phyloP scores from a whole-genome alignment of 495 filamentous ascomycete genomes.

The Cercophora scortea region DNA sequence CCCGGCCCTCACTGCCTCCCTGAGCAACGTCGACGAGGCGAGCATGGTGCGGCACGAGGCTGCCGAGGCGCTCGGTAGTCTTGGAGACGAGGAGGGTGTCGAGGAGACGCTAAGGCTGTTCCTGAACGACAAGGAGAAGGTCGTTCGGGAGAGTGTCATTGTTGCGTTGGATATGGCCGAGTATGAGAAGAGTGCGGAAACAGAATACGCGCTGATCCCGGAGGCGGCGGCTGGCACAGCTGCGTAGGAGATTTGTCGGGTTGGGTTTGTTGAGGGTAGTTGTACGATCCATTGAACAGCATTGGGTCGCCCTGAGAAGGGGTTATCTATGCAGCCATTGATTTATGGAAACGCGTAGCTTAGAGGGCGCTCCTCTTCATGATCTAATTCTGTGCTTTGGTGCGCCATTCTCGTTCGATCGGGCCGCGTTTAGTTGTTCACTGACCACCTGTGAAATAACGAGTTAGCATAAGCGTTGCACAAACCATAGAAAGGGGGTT shows the following conservation, averaged over 20 bases:
- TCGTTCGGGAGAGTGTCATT: constrained; percentile 89
- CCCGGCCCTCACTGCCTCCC: constrained; percentile 68
- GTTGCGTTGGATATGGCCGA: constrained; percentile 98
- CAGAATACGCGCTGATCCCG: constrained; percentile 86
- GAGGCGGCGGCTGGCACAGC: constrained; percentile 38
- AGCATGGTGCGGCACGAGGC: constrained; percentile 98
- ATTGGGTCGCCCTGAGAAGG: constrained; percentile 2
- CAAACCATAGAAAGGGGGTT: not conserved
- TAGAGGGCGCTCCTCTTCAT: not conserved
- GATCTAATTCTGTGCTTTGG: not conserved
- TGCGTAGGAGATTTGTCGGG: constrained; percentile 17
- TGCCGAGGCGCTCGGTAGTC: constrained; percentile 91
- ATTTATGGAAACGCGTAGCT: not conserved
- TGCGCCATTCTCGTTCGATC: not conserved
- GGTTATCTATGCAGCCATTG: not conserved
- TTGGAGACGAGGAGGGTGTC: constrained; percentile 90
- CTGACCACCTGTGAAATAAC: constrained; percentile 36
- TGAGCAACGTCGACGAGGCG: constrained; percentile 71
- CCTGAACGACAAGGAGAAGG: constrained; percentile 80
- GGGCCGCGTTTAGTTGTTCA: constrained; percentile 19
- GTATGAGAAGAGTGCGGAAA: constrained; percentile 81
- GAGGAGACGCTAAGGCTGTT: constrained; percentile 78
- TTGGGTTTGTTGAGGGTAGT: constrained; percentile 1
- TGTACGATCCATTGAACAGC: constrained; percentile 12
- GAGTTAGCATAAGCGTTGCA: constrained; percentile 16